Percentiles rank a stretch among this genome's conserved stretches.
Conservation (phyloP, 83 land plant genomes). For the Diphasiastrum complanatum region DNA sequence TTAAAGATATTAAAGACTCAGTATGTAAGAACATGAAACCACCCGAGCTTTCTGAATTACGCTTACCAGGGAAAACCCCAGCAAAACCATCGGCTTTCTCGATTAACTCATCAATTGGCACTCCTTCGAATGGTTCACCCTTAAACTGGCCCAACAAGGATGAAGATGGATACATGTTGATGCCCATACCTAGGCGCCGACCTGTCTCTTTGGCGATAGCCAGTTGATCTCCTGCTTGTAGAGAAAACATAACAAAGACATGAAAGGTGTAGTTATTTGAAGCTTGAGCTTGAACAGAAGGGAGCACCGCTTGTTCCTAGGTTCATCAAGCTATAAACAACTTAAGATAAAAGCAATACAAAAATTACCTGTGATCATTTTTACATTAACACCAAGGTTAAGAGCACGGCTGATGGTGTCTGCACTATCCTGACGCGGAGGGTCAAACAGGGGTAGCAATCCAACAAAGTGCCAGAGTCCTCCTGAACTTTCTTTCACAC, state of each 20-base stretch:
- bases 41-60: too few species aligned
- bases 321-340: too few species aligned
- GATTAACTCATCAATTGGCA: constrained; percentile 30
- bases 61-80: constrained; percentile 34
- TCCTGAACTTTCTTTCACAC: constrained; percentile 15
- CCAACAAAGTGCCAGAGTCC: constrained; percentile 23
- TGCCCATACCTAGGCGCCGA: constrained; percentile 34
- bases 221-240: constrained; percentile 30
- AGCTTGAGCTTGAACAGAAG: too few species aligned
- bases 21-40: too few species aligned
- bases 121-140: constrained; percentile 17
- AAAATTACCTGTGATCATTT: constrained; percentile 33
- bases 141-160: constrained; percentile 26
- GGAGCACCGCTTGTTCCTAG: too few species aligned
- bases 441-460: constrained; percentile 26
- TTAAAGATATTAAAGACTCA: too few species aligned
- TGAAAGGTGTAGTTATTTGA: too few species aligned
- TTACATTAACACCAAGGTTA: constrained; percentile 29
- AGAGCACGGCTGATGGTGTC: constrained; percentile 28
- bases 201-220: constrained; percentile 35
- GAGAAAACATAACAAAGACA: background rate
- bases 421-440: constrained; percentile 30
- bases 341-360: too few species aligned
- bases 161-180: constrained; percentile 34
- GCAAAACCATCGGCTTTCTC: constrained; percentile 39